Percentiles rank a stretch among this genome's conserved stretches.
These are phyloP conservation scores for Salisapilia sapeloensis DNA, from an alignment of 352 stramenopile species.

Conservation along the genomic window DNA sequence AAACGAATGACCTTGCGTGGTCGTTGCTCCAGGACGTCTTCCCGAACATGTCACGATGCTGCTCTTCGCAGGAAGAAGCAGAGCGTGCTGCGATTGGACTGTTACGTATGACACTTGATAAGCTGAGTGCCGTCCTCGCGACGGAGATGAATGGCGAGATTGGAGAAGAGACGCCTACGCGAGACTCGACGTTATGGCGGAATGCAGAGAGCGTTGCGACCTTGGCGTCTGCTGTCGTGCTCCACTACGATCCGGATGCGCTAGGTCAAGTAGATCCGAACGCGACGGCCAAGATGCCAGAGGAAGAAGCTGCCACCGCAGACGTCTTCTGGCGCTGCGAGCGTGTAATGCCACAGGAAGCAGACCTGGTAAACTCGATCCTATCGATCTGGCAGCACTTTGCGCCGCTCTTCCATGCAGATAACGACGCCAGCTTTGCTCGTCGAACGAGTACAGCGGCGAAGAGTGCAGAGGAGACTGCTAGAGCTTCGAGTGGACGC, in stretches of 20 bases:
- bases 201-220: slow-evolving; percentile 68
- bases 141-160: slow-evolving; percentile 45
- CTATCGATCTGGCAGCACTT: slow-evolving; percentile 71
- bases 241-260: slow-evolving; percentile 71
- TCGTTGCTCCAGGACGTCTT: slow-evolving; percentile 69
- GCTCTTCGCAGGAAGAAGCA: slow-evolving; percentile 32
- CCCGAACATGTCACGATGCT: slow-evolving; percentile 46
- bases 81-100: slow-evolving; percentile 56
- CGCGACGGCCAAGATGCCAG: too few relatives aligned
- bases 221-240: slow-evolving; percentile 46
- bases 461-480: not conserved
- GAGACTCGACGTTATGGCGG: slow-evolving; percentile 57
- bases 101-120: slow-evolving; percentile 52
- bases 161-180: slow-evolving; percentile 39
- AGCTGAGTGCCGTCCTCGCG: slow-evolving; percentile 63
- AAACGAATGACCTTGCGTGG: slow-evolving; percentile 69
- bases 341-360: slow-evolving; percentile 50
- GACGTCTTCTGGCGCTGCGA: slow-evolving; percentile 66
- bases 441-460: slow-evolving; percentile 21
- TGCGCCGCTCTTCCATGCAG: slow-evolving; percentile 43
- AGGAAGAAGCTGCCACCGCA: slow-evolving; percentile 3
- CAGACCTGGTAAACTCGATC: slow-evolving; percentile 58
- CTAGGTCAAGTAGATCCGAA: slow-evolving; percentile 31
- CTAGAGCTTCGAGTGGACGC: not conserved
- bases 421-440: slow-evolving; percentile 62